Percentiles rank a stretch among this genome's conserved stretches.
These are phyloP conservation scores for Globisporangium yorkense DNA, from an alignment of 352 stramenopile genomes.

Conservation along the genomic window DNA sequence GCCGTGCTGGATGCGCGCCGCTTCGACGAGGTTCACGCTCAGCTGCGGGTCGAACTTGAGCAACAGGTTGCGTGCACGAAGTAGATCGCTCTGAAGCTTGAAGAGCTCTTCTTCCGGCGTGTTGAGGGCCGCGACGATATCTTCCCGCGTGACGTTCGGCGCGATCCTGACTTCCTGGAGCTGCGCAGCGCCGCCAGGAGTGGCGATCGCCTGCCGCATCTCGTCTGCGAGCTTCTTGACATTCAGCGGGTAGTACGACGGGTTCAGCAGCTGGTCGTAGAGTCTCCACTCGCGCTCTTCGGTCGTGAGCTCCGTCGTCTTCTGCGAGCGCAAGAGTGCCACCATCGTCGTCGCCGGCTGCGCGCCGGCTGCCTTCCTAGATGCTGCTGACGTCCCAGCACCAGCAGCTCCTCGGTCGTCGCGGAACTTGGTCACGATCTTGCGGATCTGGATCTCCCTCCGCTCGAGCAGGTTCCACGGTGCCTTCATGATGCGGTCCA, in stretches of 20 bases:
- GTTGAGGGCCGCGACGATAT: conserved; percentile 52
- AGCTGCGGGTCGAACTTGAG: conserved; percentile 63
- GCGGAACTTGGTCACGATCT: conserved; percentile 62
- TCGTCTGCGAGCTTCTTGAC: conserved; percentile 33
- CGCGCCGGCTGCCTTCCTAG: conserved; percentile 12
- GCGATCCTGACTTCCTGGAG: conserved; percentile 22
- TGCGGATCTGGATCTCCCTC: conserved; percentile 70
- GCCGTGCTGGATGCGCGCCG: conserved; percentile 28
- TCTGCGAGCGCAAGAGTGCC: conserved; percentile 42
- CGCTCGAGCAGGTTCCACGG: conserved; percentile 69
- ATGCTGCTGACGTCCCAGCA: neutral
- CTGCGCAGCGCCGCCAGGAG: conserved; percentile 2
- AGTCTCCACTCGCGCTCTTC: conserved; percentile 70
- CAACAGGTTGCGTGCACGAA: conserved; percentile 53
- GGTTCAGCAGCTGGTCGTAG: conserved; percentile 69
- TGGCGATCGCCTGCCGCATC: neutral
- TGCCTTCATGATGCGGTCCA: conserved; percentile 65
- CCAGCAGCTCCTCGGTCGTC: conserved; percentile 26
- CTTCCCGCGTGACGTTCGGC: conserved; percentile 42
- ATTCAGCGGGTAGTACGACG: conserved; percentile 56
- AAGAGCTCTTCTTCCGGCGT: conserved; percentile 70
- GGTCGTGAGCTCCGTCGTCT: conserved; percentile 36
- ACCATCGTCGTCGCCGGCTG: conserved; percentile 25
- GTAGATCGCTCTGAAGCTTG: conserved; percentile 49
- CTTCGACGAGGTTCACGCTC: conserved; percentile 42